Percentiles rank a stretch among this genome's conserved stretches.
These are phyloP conservation scores for Oryza officinalis DNA, from an alignment of 176 grass and related monocot species.

Conservation along the genomic window DNA sequence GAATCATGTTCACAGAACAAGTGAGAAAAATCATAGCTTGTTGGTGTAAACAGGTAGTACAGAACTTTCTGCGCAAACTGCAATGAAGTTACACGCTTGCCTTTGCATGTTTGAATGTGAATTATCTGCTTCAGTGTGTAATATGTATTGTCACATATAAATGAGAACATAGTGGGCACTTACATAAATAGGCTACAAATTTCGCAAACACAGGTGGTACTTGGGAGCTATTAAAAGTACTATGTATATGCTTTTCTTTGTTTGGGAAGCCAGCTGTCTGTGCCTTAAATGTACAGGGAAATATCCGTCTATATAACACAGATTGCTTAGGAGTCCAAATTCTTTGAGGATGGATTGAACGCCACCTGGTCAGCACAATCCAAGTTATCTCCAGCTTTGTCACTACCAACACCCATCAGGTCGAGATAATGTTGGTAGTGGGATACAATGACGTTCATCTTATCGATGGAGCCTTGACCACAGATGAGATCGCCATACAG, in stretches of 20 bases:
- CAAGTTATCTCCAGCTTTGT: constrained; percentile 68
- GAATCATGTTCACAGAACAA: constrained; percentile 10
- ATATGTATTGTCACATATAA: neutral
- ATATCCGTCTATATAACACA: constrained; percentile 2
- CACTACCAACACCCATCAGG: constrained; percentile 70
- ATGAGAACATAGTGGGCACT: neutral
- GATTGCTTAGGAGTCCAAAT: constrained; percentile 27
- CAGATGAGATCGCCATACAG: constrained; percentile 71
- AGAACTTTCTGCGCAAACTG: neutral
- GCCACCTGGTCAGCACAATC: constrained; percentile 70
- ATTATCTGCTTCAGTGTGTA: constrained; percentile 29
- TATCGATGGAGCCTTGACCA: constrained; percentile 58
- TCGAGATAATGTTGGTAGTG: constrained; percentile 81
- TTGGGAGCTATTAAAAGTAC: constrained; percentile 12
- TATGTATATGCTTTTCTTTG: neutral
- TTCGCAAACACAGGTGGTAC: neutral
- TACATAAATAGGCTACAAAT: constrained; percentile 10
- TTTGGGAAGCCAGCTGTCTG: neutral
- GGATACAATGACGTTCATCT: constrained; percentile 73
- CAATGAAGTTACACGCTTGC: neutral
- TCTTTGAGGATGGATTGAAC: constrained; percentile 66
- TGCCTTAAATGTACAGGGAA: constrained; percentile 20
- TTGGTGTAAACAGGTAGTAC: neutral
- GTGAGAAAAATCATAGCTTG: neutral
- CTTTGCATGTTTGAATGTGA: constrained; percentile 11